Percentiles rank a stretch among this genome's conserved stretches.
Evolutionary conservation across 176 grass and related monocot species (phyloP).

Genomic region (Zoysia japonica): DNA sequence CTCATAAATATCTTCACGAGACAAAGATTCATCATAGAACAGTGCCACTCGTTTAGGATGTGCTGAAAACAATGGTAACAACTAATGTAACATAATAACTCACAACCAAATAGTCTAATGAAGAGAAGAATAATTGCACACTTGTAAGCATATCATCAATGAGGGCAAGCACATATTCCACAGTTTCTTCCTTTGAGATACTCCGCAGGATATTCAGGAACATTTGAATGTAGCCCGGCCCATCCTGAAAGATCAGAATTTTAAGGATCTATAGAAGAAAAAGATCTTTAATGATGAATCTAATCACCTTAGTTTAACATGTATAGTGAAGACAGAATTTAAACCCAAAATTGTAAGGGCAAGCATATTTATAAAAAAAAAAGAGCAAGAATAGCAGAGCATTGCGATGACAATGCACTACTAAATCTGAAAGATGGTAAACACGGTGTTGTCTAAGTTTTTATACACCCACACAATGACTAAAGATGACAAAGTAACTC

Average conservation of each 20-base stretch:
- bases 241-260: slow-evolving; percentile 63
- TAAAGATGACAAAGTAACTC: slow-evolving; percentile 30
- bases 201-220: slow-evolving; percentile 80
- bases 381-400: no score
- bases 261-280: not conserved
- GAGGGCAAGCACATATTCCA: slow-evolving; percentile 93
- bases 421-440: no score
- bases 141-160: slow-evolving; percentile 96
- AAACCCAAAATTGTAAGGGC: slow-evolving; percentile 21
- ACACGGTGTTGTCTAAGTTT: not conserved
- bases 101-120: not conserved
- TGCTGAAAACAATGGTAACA: slow-evolving; percentile 54
- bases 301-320: not conserved
- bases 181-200: slow-evolving; percentile 91
- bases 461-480: not conserved
- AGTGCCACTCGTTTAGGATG: slow-evolving; percentile 73
- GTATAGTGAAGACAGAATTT: not conserved
- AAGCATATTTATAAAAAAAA: not conserved
- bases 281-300: no score
- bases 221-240: slow-evolving; percentile 64
- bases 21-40: slow-evolving; percentile 79
- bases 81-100: slow-evolving; percentile 39
- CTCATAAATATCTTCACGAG: slow-evolving; percentile 83
- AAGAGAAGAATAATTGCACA: slow-evolving; percentile 35
- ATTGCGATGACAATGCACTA: no score